Evolutionary conservation across 108 stramenopile genomes (phyloP).

Genomic region (Fragilaria crotonensis): DNA sequence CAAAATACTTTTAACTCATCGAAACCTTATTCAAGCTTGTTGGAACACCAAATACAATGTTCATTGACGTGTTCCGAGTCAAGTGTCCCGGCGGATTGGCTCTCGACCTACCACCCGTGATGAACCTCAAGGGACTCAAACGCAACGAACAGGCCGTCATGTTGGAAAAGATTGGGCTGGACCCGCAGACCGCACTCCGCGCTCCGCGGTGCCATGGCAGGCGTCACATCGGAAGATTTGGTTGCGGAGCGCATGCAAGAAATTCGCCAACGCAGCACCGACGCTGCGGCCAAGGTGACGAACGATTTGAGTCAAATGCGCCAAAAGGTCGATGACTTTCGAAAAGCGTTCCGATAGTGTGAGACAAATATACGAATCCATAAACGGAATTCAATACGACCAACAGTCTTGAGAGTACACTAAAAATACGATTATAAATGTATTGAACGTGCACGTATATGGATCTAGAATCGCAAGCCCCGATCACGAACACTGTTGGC

Average conservation of each 20-base stretch:
- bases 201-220: constrained; percentile 37
- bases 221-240: no score
- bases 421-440: no score
- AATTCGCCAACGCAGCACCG: constrained; percentile 50
- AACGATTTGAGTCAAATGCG: constrained; percentile 76
- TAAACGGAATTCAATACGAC: no score
- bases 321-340: constrained; percentile 70
- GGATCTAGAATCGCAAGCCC: no score
- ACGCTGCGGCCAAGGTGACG: constrained; percentile 64
- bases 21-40: constrained; percentile 96
- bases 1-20: constrained; percentile 84
- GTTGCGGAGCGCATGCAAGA: constrained; percentile 68
- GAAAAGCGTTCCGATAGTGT: no score
- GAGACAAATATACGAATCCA: no score
- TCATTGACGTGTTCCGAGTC: constrained; percentile 87
- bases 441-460: no score
- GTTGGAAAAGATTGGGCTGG: constrained; percentile 83
- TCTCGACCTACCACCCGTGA: constrained; percentile 74
- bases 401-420: no score
- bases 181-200: constrained; percentile 44
- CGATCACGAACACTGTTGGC: no score
- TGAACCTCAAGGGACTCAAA: constrained; percentile 89
- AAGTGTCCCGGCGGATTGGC: constrained; percentile 85
- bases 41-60: no score
- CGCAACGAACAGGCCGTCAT: constrained; percentile 74